Conservation (phyloP, 2,329 filamentous ascomycete species). For the Penicillium sclerotigenum region DNA sequence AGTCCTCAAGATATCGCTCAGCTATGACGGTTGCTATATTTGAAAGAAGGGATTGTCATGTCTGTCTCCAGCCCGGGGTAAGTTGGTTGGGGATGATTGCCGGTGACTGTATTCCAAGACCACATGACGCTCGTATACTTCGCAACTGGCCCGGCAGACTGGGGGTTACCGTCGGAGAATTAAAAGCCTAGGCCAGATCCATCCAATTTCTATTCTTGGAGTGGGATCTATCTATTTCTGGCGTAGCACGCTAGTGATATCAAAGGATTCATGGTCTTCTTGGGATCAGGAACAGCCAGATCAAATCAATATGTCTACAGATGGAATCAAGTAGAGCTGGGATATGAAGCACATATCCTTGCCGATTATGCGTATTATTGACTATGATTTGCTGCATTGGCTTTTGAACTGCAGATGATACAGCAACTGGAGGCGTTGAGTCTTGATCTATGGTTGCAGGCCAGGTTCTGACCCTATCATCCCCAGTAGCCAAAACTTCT, state of each 20-base stretch:
- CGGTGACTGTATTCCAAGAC: slow-evolving; percentile 8
- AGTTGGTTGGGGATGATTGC: not conserved
- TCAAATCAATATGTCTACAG: not conserved
- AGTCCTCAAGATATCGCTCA: not conserved
- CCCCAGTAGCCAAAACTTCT: not conserved
- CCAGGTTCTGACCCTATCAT: not conserved
- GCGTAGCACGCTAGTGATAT: not conserved
- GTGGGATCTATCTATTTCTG: not conserved
- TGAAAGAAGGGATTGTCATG: not conserved
- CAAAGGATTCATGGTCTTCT: not conserved
- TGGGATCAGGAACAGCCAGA: not conserved
- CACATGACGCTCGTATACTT: slow-evolving; percentile 21
- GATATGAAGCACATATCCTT: slow-evolving; percentile 2
- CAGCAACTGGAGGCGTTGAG: slow-evolving; percentile 9
- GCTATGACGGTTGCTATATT: not conserved
- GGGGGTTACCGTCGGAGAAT: slow-evolving; percentile 16
- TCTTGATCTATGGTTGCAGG: not conserved
- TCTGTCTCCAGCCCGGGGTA: not conserved
- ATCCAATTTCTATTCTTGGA: not conserved
- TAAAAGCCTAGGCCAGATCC: slow-evolving; percentile 10
- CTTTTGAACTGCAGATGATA: slow-evolving; percentile 14
- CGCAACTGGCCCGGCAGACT: slow-evolving; percentile 14
- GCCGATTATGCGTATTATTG: slow-evolving; percentile 3
- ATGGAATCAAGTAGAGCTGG: not conserved
- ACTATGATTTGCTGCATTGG: slow-evolving; percentile 12